Percentiles rank a stretch among this genome's conserved stretches.
Evolutionary conservation across 352 stramenopile genomes (phyloP).

Genomic region (Pythium insidiosum): DNA sequence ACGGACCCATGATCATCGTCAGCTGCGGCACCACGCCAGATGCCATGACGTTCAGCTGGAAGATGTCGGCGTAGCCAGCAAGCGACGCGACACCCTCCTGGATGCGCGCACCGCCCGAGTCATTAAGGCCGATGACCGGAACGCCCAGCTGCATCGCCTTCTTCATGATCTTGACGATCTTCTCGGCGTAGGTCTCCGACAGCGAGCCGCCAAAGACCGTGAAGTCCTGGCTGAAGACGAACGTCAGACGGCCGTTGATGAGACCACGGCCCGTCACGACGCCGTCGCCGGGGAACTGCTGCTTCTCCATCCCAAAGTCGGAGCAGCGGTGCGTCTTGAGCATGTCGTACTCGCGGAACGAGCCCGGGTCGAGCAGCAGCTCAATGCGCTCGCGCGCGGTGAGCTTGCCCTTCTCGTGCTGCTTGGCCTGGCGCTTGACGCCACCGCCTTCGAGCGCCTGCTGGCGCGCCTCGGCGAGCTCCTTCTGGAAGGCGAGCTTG

Average conservation of each 20-base stretch:
- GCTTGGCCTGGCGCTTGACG: slow-evolving; percentile 66
- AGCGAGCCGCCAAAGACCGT: slow-evolving; percentile 96
- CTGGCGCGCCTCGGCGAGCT: slow-evolving; percentile 58
- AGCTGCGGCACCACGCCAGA: slow-evolving; percentile 94
- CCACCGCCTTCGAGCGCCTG: slow-evolving; percentile 87
- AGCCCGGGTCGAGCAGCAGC: slow-evolving; percentile 93
- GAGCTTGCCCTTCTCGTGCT: slow-evolving; percentile 95
- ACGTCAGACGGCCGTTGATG: slow-evolving; percentile 94
- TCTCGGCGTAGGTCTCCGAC: slow-evolving; percentile 94
- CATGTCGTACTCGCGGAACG: slow-evolving; percentile 96
- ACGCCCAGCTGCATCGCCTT: slow-evolving; percentile 93
- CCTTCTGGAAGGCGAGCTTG: slow-evolving; percentile 65
- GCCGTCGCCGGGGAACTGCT: slow-evolving; percentile 91
- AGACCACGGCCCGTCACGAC: slow-evolving; percentile 93
- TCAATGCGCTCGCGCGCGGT: slow-evolving; percentile 94
- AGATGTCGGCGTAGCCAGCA: slow-evolving; percentile 98
- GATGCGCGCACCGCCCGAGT: slow-evolving; percentile 96
- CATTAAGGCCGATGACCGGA: slow-evolving; percentile 97
- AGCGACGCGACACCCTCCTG: slow-evolving; percentile 97
- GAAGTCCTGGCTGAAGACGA: slow-evolving; percentile 97
- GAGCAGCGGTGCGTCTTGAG: slow-evolving; percentile 95
- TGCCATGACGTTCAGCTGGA: slow-evolving; percentile 96
- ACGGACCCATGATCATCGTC: slow-evolving; percentile 97
- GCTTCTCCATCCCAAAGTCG: slow-evolving; percentile 96
- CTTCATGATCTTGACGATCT: slow-evolving; percentile 99